Evolutionary conservation across 306 rosid genomes (phyloP).

Genomic region (Citrullus colocynthis): DNA sequence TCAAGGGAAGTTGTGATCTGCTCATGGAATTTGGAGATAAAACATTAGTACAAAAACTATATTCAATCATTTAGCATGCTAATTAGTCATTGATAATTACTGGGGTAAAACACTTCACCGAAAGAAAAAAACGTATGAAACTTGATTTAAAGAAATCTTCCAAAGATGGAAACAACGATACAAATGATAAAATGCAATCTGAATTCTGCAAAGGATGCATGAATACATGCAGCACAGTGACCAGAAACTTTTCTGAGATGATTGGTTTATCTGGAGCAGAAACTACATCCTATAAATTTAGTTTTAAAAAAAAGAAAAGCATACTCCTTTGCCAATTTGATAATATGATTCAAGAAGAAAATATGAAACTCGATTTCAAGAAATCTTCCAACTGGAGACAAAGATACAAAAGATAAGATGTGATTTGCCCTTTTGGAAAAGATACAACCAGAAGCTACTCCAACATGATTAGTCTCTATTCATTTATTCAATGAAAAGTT

Average conservation of each 20-base stretch:
- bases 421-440: not conserved
- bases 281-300: not conserved
- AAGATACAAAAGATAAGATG: not conserved
- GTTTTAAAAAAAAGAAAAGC: not conserved
- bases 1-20: conserved; percentile 78
- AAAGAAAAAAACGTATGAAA: not conserved
- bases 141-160: not conserved
- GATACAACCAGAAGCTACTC: not conserved
- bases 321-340: not conserved
- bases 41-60: conserved; percentile 14
- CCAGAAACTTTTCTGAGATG: not conserved
- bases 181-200: not conserved
- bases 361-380: not conserved
- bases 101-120: not conserved
- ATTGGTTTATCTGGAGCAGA: not conserved
- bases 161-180: not conserved
- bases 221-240: not conserved
- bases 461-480: not conserved
- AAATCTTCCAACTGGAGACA: not conserved
- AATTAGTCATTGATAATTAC: not conserved
- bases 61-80: conserved; percentile 6
- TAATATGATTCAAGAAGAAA: not conserved
- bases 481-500: not conserved
- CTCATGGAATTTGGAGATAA: conserved; percentile 21
- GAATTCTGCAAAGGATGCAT: not conserved